Base-by-base conservation (phyloP, 345 rosid species). In the Garcia nutans region DNA sequence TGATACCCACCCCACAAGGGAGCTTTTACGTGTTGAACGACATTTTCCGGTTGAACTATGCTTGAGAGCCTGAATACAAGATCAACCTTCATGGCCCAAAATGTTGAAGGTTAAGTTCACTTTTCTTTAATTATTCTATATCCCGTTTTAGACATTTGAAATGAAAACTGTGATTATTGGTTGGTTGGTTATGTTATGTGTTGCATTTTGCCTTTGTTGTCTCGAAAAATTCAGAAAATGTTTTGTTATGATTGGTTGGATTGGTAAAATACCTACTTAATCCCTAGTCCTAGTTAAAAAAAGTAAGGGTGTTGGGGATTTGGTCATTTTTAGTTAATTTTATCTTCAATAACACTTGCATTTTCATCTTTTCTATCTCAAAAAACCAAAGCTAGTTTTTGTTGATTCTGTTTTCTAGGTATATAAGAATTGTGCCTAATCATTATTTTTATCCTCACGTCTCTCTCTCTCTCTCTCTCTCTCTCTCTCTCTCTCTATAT, bases 1-100 rank as follows among this genome's bases (percentile, higher is more conserved):
- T 96, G 94, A 96, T 96, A 93, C 98, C 99, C 23, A 89, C 96
- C 22, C 89, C 96, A 44, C 96, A 89, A 80, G 98, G 99, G 84
- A 90, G 93, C 91, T 93, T 86, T 77, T 93, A 89, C 65, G 99
- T 96, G 82, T 83, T 81, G 72, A 96, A 93, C 31, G 99, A 93
- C 84, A 93, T 93, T 76, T 96, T 93, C 96, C 90, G 99, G 87
- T 80, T 96, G 90, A 96, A 96, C 92, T 93, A 90, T 69, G 93
- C 41, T 5, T 37, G 41, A 37, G 41, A 0, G 31, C 98, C 8
- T 96, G 94, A 96, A 71, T 64, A 55, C 7, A 19, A 42, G 41
- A 73, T 58, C 58, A 58, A 55, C 60, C 49, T 22, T 45, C 42
- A 9, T 47, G 31, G 70, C 26, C 26, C 49, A 54, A 17, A 44